Evolutionary conservation across 129 eudicot genomes (phyloP).

Genomic region (Arctium minus): DNA sequence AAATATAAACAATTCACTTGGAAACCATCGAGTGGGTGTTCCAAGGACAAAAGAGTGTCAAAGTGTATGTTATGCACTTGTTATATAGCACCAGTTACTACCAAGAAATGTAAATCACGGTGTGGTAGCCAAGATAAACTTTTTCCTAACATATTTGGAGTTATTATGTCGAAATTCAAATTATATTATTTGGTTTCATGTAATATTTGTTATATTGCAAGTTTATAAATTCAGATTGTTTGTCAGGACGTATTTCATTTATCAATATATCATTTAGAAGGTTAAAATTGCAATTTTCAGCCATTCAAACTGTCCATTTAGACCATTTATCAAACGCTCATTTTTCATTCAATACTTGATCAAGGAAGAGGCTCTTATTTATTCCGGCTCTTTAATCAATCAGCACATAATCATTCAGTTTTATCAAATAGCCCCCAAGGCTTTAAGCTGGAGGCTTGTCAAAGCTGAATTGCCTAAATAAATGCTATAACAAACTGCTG

Average conservation of each 20-base stretch:
- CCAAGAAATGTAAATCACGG: not conserved
- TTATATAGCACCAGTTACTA: not conserved
- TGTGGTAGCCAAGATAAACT: not conserved
- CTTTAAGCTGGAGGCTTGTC: too few relatives aligned
- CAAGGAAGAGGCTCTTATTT: not conserved
- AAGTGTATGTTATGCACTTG: not conserved
- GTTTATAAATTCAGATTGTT: not conserved
- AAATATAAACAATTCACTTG: not conserved
- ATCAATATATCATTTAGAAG: not conserved
- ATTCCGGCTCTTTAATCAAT: not conserved
- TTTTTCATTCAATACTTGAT: not conserved
- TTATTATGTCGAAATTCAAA: not conserved
- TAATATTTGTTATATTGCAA: not conserved
- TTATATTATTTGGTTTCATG: not conserved
- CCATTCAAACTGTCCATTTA: not conserved
- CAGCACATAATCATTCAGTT: not conserved
- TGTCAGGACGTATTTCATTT: not conserved
- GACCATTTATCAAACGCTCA: not conserved
- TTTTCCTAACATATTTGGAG: not conserved
- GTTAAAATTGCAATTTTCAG: not conserved
- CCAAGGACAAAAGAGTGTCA: not conserved
- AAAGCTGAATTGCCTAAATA: too few relatives aligned
- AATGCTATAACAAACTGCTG: too few relatives aligned
- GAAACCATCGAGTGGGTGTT: not conserved
- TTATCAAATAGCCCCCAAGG: too few relatives aligned